phyloP scores from a whole-genome alignment of 2,329 filamentous ascomycete species.

The Talaromyces albobiverticillius region DNA sequence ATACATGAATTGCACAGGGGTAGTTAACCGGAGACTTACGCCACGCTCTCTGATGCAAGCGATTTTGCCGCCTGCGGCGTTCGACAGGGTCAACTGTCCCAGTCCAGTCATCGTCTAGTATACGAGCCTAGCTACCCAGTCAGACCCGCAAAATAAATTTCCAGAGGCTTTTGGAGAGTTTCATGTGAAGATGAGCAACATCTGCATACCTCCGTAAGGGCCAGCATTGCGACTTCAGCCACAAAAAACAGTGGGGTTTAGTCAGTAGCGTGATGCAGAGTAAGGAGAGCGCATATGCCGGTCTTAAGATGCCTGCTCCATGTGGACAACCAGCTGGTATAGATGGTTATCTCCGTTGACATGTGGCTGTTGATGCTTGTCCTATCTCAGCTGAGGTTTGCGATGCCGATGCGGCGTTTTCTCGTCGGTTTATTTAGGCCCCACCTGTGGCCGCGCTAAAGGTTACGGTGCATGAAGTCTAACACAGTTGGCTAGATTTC shows the following conservation, averaged over 20 bases:
- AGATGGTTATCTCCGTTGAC: not conserved
- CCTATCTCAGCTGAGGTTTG: too few species aligned
- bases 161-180: not conserved
- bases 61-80: slow-evolving; percentile 20
- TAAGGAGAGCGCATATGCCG: too few species aligned
- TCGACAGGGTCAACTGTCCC: slow-evolving; percentile 16
- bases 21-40: slow-evolving; percentile 13
- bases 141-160: not conserved
- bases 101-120: slow-evolving; percentile 18
- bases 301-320: too few species aligned
- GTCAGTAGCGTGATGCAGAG: not conserved
- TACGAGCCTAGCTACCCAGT: not conserved
- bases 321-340: not conserved
- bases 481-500: too few species aligned
- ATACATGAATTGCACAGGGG: not conserved
- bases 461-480: slow-evolving; percentile 2
- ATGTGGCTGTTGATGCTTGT: too few species aligned
- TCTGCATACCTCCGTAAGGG: not conserved
- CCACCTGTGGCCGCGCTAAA: too few species aligned
- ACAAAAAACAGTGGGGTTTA: not conserved
- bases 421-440: too few species aligned
- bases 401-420: too few species aligned
- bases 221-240: not conserved
- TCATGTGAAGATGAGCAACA: too few species aligned
- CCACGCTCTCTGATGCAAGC: slow-evolving; percentile 21